Percentiles rank a stretch among this genome's conserved stretches.
Conservation (phyloP, 169 alveolate genomes). For the Plasmodium falciparum region DNA sequence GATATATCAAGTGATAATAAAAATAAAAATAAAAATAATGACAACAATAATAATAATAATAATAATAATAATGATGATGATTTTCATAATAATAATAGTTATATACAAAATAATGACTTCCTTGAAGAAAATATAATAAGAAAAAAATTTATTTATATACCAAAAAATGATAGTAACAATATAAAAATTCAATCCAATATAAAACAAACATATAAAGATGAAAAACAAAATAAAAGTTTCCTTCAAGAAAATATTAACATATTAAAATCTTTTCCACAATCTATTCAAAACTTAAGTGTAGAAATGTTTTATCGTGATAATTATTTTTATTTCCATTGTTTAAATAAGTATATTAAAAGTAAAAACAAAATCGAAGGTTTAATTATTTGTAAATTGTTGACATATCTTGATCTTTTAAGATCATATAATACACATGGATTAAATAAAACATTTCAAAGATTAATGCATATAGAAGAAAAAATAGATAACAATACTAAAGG, state of each 20-base stretch:
- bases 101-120: background rate
- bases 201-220: background rate
- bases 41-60: no score
- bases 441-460: slow-evolving; percentile 35
- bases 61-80: background rate
- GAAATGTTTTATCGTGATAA: slow-evolving; percentile 69
- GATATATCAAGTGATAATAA: background rate
- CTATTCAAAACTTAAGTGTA: slow-evolving; percentile 36
- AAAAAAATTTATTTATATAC: slow-evolving; percentile 43
- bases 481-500: slow-evolving; percentile 27
- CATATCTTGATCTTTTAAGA: slow-evolving; percentile 46
- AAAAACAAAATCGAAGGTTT: slow-evolving; percentile 66
- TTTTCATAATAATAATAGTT: background rate
- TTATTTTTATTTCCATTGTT: slow-evolving; percentile 53
- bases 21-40: background rate
- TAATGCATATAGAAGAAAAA: slow-evolving; percentile 8
- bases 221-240: slow-evolving; percentile 12
- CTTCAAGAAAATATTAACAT: slow-evolving; percentile 44
- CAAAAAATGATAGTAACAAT: background rate
- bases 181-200: background rate
- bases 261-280: slow-evolving; percentile 63
- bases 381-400: slow-evolving; percentile 18
- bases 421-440: slow-evolving; percentile 14
- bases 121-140: slow-evolving; percentile 2
- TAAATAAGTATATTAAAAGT: slow-evolving; percentile 50